Evolutionary conservation across 371 early-diverging fungal genomes (phyloP), one percentile per base, ranked within the genome.

Genomic region (Circinella umbellata): DNA sequence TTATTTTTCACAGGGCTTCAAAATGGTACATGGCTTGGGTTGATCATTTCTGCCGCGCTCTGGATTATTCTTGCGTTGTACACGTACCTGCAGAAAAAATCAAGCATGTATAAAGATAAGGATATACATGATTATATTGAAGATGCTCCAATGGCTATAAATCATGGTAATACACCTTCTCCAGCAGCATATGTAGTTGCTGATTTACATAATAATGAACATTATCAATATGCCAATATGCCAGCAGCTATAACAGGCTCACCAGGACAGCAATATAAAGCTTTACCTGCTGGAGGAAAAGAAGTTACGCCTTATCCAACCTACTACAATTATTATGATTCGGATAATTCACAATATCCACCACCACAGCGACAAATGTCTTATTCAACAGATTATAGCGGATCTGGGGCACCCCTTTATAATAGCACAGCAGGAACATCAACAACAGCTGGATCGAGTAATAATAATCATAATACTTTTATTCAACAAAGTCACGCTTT

Each of bases 21-120:
- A 34, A 63, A 63, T 47, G 63, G 48, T 0, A 13, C 63, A 34
- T 63, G 63, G 63, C 47, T 63, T 13, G 63, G 63, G 5, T 13
- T 63, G 27, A 34, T 63, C 27, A 63, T 63, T 14, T 4, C 34
- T 10, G 63, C 63, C 14, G 63, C 63, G 0, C 46, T 63, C 42
- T 63, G 63, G 63, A 46, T 39, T 47, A 34, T 47, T 46, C 63
- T 63, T 6, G 63, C 48, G 27, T 63, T 63, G 48, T 63, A 47
- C 47, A 47, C 47, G 63, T 63, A 18, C 47, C 42, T 63, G 47
- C 63, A 63, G 48, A 63, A 20, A 39, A 46, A 20, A 15, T 63
- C 63, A n/a, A 63, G 13, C 17, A 20, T 63, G 7, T 57, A 57
- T n/a, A 57, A 34, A 10, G 57, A 57, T 1, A 18, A 57, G 7